Conservation (phyloP, 441 rosid genomes). For the Syzygium syzygioides region DNA sequence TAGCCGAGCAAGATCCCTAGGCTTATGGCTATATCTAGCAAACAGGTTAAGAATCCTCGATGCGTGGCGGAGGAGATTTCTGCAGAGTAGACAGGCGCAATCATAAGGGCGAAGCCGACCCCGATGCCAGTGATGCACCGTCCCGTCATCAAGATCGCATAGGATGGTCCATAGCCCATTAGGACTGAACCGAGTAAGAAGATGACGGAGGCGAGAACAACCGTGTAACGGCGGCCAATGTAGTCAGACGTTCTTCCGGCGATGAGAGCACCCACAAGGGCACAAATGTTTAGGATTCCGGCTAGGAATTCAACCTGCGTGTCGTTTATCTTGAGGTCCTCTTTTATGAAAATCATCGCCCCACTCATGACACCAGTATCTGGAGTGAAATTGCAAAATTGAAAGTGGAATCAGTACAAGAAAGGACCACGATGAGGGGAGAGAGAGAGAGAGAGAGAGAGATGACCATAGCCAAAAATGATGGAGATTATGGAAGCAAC, state of each 20-base stretch:
- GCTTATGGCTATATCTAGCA: constrained; percentile 66
- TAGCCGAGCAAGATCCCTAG: constrained; percentile 62
- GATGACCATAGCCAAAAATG: constrained; percentile 77
- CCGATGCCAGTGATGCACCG: constrained; percentile 73
- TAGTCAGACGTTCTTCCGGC: constrained; percentile 81
- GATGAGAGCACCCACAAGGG: constrained; percentile 51
- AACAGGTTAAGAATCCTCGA: constrained; percentile 53
- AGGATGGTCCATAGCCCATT: constrained; percentile 79
- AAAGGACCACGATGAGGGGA: too few species aligned
- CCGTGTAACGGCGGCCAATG: constrained; percentile 82
- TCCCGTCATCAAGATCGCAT: constrained; percentile 45
- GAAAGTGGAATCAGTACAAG: neutral
- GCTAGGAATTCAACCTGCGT: constrained; percentile 48
- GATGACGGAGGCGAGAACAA: constrained; percentile 48
- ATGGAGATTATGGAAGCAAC: constrained; percentile 72
- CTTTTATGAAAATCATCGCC: constrained; percentile 86
- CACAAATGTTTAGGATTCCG: constrained; percentile 72
- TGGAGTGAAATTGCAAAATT: constrained; percentile 6
- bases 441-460: neutral
- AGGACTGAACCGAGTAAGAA: constrained; percentile 64
- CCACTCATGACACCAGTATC: constrained; percentile 98
- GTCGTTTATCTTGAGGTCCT: constrained; percentile 28
- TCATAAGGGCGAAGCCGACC: constrained; percentile 77
- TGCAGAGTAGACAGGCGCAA: constrained; percentile 72
- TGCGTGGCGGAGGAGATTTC: constrained; percentile 58